Conservation (phyloP, 352 stramenopile genomes). For the Phytophthora syringae region DNA sequence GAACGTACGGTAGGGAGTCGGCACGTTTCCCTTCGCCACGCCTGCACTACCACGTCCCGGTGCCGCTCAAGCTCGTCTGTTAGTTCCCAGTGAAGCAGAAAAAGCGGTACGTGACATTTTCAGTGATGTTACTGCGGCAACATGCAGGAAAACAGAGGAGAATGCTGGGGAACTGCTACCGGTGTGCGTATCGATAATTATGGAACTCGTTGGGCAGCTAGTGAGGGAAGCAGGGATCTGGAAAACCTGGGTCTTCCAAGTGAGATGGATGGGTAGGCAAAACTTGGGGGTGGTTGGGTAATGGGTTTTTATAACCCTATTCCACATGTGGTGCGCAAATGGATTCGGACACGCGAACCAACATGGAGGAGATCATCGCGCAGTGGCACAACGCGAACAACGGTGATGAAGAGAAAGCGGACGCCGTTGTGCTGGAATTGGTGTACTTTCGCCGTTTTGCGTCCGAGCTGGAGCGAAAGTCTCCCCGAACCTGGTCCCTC, state of each 20-base stretch:
- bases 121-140: neutral
- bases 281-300: neutral
- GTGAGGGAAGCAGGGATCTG: neutral
- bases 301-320: neutral
- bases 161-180: constrained; percentile 18
- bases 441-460: neutral
- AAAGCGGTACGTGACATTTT: neutral
- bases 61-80: neutral
- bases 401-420: neutral
- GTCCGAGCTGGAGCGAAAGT: neutral
- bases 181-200: neutral
- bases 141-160: constrained; percentile 9
- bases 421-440: neutral
- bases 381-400: neutral
- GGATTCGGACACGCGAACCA: too few species aligned
- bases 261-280: neutral
- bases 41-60: too few species aligned
- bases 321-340: too few species aligned
- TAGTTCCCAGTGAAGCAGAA: neutral
- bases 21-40: constrained; percentile 6
- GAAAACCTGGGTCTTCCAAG: neutral
- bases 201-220: neutral
- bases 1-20: neutral
- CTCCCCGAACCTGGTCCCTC: neutral
- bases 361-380: neutral